Evolutionary conservation across 306 rosid genomes (phyloP), one percentile per base, ranked within the genome.

Genomic region (Prunus mira): DNA sequence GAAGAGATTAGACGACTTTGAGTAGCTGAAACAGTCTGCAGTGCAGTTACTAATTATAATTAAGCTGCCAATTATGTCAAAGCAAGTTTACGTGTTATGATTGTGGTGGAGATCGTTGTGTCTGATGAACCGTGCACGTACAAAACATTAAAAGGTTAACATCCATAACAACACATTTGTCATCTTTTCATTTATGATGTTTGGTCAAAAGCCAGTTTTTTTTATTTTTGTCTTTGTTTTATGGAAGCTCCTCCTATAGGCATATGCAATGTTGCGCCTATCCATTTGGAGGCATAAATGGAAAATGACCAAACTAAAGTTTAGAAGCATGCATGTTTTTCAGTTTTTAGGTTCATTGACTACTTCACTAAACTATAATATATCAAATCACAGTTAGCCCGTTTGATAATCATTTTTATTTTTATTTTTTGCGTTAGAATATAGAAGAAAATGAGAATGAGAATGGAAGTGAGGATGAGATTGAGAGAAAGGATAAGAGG

Each of bases 61-160:
- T 45, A 22, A 45, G 22, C 32, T 45, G 5, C 34, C 11, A 65
- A 18, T 17, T 67, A 47, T 45, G 65, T 6, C 34, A 55, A 55
- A 27, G 28, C 43, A 15, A 28, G n/a, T 28, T 62, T 4, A 62
- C 6, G 3, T 13, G 3, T 27, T 62, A 1, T 4, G 20, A 15
- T 27, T 27, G 45, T 17, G 67, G 22, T 15, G 67, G 41, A 34
- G 41, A 28, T 63, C 45, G 22, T 46, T 17, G 3, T 60, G 60
- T 47, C n/a, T 50, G 70, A 61, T 47, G 70, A 61, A 74, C 13
- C 69, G 77, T 61, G 45, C 69, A 74, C 69, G 77, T 24, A 47
- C 38, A 4, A 19, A 62, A 27, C 14, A 38, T 34, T 27, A 17
- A 18, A 65, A 65, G 11, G 49, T 11, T 10, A 7, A 17, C 50